Percentiles rank a stretch among this genome's conserved stretches.
phyloP scores from a whole-genome alignment of 176 grass and related monocot species.

The Carex parvula region DNA sequence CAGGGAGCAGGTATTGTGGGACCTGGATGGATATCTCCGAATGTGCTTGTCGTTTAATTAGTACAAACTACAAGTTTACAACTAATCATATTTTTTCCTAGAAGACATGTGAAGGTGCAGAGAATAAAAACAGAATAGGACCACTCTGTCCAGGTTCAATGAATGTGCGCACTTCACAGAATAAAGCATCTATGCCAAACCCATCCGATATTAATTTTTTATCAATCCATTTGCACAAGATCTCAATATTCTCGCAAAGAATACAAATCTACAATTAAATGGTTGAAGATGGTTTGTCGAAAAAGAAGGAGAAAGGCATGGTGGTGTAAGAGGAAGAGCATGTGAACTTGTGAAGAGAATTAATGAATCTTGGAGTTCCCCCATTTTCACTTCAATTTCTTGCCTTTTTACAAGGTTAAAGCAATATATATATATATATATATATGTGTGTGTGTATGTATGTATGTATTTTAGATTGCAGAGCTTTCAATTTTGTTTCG shows the following conservation, averaged over 20 bases:
- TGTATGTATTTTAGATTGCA: no score
- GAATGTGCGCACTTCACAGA: background rate
- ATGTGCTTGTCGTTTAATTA: background rate
- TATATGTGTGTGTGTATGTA: no score
- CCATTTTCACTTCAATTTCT: slow-evolving; percentile 8
- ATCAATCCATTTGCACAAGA: background rate
- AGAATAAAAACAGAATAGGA: background rate
- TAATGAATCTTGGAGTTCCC: slow-evolving; percentile 8
- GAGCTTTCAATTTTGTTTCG: background rate
- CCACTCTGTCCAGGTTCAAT: background rate
- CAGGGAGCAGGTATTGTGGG: no score
- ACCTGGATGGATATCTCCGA: background rate
- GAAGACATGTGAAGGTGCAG: background rate
- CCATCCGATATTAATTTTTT: background rate
- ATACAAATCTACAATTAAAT: background rate
- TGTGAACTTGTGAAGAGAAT: background rate
- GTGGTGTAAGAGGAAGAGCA: background rate
- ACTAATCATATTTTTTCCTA: background rate
- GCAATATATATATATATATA: background rate
- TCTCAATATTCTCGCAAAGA: background rate
- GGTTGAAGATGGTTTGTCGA: background rate
- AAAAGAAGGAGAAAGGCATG: background rate
- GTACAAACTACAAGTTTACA: background rate
- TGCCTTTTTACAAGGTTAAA: background rate
- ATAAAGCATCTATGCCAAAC: background rate